Conservation (phyloP, 2,329 filamentous ascomycete species). For the Ophiostoma tasmaniense region DNA sequence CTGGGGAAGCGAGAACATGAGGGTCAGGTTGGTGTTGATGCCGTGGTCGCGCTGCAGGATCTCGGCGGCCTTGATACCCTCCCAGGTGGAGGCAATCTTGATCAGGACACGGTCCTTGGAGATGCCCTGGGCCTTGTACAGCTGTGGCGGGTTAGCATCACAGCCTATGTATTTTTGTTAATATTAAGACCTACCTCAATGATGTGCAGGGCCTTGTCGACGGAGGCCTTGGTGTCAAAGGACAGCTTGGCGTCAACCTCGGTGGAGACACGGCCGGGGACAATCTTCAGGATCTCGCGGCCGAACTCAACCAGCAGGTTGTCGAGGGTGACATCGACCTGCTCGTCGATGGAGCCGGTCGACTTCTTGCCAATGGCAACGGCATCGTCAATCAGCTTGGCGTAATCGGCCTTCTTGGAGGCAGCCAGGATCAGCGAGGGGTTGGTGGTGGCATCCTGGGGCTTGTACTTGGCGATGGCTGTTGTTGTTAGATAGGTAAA, state of each 20-base stretch:
- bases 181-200: slow-evolving; percentile 57
- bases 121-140: slow-evolving; percentile 89
- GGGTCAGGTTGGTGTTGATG: slow-evolving; percentile 97
- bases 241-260: slow-evolving; percentile 96
- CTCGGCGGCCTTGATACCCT: slow-evolving; percentile 97
- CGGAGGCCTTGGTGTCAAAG: slow-evolving; percentile 85
- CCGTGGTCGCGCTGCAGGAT: slow-evolving; percentile 92
- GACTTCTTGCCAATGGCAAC: slow-evolving; percentile 77
- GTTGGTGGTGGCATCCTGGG: slow-evolving; percentile 99
- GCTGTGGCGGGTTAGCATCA: slow-evolving; percentile 42
- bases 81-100: slow-evolving; percentile 99
- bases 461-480: slow-evolving; percentile 99
- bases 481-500: slow-evolving; percentile 19
- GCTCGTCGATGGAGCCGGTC: slow-evolving; percentile 59
- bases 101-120: slow-evolving; percentile 91
- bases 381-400: slow-evolving; percentile 78
- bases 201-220: slow-evolving; percentile 93
- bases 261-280: slow-evolving; percentile 97
- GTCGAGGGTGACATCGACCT: slow-evolving; percentile 88
- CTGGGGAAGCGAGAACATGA: slow-evolving; percentile 95
- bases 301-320: slow-evolving; percentile 95
- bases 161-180: no score
- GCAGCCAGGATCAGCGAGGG: slow-evolving; percentile 96
- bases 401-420: slow-evolving; percentile 96
- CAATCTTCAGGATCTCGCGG: slow-evolving; percentile 92